A percentile compares a stretch with the other conserved stretches of the same genome.
Conservation (phyloP, 805 yeast species). For the Isabelozyma pseudorhagii region DNA sequence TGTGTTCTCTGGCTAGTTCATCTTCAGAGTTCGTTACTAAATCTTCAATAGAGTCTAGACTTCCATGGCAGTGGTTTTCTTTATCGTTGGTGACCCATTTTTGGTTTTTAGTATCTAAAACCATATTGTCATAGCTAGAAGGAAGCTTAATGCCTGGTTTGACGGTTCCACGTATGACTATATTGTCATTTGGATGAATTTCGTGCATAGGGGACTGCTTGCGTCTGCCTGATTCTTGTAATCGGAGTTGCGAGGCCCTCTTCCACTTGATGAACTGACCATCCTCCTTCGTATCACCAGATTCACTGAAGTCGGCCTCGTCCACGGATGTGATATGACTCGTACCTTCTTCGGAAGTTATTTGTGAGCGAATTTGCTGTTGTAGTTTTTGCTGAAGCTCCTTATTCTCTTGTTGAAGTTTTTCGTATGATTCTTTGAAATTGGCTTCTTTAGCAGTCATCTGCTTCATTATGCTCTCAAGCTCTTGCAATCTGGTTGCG, state of each 20-base stretch:
- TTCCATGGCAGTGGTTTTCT: slow-evolving; percentile 15
- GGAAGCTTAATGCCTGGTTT: slow-evolving; percentile 34
- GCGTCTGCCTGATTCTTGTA: slow-evolving; percentile 9
- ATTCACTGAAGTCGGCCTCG: slow-evolving; percentile 17
- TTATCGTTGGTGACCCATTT: slow-evolving; percentile 24
- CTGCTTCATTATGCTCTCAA: slow-evolving; percentile 11
- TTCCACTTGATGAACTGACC: slow-evolving; percentile 33
- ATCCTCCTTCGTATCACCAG: slow-evolving; percentile 13
- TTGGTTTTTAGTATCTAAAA: slow-evolving; percentile 25
- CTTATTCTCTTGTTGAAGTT: slow-evolving; percentile 13
- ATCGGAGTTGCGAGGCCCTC: slow-evolving; percentile 32
- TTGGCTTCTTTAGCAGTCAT: slow-evolving; percentile 4
- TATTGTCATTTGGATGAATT: not conserved
- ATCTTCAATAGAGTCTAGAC: slow-evolving; percentile 40
- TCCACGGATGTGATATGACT: slow-evolving; percentile 14
- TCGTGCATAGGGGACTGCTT: slow-evolving; percentile 5
- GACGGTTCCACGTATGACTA: slow-evolving; percentile 26
- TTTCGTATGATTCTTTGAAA: slow-evolving; percentile 9
- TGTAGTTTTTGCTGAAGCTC: slow-evolving; percentile 7
- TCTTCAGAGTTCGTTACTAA: slow-evolving; percentile 15
- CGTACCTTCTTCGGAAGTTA: slow-evolving; percentile 4
- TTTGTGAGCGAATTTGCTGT: slow-evolving; percentile 1
- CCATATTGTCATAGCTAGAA: slow-evolving; percentile 31
- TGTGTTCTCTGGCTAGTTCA: slow-evolving; percentile 1
- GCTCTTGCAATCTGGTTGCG: slow-evolving; percentile 5